Percentiles rank a stretch among this genome's conserved stretches.
Conservation (phyloP, 1,284 basidiomycete species). For the Papiliotrema terrestris region DNA sequence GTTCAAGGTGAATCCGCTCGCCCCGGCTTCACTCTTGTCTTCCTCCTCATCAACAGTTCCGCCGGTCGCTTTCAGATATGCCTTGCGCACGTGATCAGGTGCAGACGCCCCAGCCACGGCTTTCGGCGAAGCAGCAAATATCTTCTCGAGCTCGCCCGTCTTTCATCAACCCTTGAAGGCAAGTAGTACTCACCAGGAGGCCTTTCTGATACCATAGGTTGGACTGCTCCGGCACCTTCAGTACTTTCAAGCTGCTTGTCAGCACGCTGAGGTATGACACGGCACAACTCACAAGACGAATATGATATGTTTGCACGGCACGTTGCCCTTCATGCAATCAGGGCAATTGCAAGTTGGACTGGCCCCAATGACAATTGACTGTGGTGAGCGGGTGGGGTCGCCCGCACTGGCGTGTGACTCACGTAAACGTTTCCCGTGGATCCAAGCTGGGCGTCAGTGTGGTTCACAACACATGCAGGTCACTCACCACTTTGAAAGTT, state of each 20-base stretch:
- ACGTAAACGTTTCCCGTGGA: constrained; percentile 40
- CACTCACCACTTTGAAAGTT: constrained; percentile 28
- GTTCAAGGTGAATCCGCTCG: not conserved
- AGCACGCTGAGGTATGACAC: not conserved
- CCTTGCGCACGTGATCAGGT: constrained; percentile 11
- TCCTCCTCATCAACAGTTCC: constrained; percentile 3
- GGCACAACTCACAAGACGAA: constrained; percentile 33
- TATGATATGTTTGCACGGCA: constrained; percentile 42
- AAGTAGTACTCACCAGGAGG: constrained; percentile 21
- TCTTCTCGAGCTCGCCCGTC: constrained; percentile 16
- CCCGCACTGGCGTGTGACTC: constrained; percentile 1
- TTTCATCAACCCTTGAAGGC: not conserved
- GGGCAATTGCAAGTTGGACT: constrained; percentile 35
- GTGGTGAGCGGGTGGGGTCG: not conserved
- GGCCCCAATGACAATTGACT: constrained; percentile 28
- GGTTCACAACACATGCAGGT: not conserved
- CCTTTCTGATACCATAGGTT: constrained; percentile 35
- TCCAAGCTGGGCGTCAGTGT: constrained; percentile 21
- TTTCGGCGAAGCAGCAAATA: constrained; percentile 24
- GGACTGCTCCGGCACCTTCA: constrained; percentile 25
- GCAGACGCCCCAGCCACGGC: constrained; percentile 15
- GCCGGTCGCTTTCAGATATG: constrained; percentile 26
- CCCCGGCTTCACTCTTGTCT: constrained; percentile 5
- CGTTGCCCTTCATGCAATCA: constrained; percentile 32
- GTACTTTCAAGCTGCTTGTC: constrained; percentile 29